Evolutionary conservation across 495 filamentous ascomycete genomes (phyloP), one percentile per base, ranked within the genome.

Genomic region (Aspergillus hancockii): DNA sequence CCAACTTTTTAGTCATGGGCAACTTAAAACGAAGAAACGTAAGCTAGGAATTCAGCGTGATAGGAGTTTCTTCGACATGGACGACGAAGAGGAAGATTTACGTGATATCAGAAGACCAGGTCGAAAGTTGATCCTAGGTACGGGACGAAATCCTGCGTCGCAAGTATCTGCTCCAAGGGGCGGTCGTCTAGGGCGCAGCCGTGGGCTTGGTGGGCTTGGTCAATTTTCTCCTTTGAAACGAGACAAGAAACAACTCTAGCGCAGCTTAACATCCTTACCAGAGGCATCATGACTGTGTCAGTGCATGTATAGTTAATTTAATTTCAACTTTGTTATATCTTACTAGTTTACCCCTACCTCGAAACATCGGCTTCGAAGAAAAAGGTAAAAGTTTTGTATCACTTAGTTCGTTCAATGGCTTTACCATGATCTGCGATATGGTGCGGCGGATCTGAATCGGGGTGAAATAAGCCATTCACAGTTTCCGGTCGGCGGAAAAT

Each of bases 161-260:
- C 36, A 67, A 61, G 62, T 68, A 59, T 50, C 57, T 38, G 49
- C 54, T 60, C 30, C 43, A n/a, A 41, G 49, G 14, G 55, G 57
- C 41, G 60, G 62, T 57, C 47, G 62, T 30, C 36, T 65, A 28
- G 54, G 52, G 38, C 61, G 57, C 22, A 52, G 32, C 18, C 60
- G 67, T 14, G 64, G 62, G n/a, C 70, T 71, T 49, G 71, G 67
- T 21, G 67, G 68, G 16, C 74, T 81, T 58, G 68, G 75, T 53
- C 73, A 76, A 25, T 95, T 97, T 70, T 91, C 88, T 38, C 92
- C 92, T 7, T 71, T 97, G 55, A 97, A 97, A 76, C 85, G 82
- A 73, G 87, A 94, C 62, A 85, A 84, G 64, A 88, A 83, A 68
- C 75, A 76, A 54, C 54, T 12, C 9, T 54, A 51, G 31, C 18